phyloP scores from a whole-genome alignment of 768 basidiomycete genomes.

The Hydnomerulius pinastri region DNA sequence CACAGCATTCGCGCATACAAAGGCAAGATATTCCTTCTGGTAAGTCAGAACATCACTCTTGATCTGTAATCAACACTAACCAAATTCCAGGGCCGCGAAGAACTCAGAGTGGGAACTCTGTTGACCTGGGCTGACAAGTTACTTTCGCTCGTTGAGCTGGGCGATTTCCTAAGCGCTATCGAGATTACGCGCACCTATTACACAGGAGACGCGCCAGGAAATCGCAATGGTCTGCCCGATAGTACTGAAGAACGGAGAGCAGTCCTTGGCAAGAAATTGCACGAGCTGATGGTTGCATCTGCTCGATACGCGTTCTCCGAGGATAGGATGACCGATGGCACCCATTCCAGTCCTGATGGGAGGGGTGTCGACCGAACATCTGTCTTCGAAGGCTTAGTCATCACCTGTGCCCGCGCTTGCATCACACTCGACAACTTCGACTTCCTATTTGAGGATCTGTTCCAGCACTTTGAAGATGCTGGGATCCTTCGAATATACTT shows the following conservation, averaged over 20 bases:
- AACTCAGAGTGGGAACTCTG: slow-evolving; percentile 79
- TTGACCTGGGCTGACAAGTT: slow-evolving; percentile 96
- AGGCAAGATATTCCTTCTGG: slow-evolving; percentile 88
- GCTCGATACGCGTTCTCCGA: slow-evolving; percentile 91
- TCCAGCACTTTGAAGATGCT: slow-evolving; percentile 81
- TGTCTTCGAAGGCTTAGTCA: slow-evolving; percentile 87
- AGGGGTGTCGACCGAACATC: slow-evolving; percentile 91
- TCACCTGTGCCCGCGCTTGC: slow-evolving; percentile 75
- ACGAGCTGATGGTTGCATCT: slow-evolving; percentile 85
- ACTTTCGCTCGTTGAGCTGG: slow-evolving; percentile 75
- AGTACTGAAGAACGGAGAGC: slow-evolving; percentile 55
- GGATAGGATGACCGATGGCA: slow-evolving; percentile 88
- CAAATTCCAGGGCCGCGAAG: slow-evolving; percentile 55
- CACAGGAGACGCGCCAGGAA: slow-evolving; percentile 76
- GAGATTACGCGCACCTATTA: slow-evolving; percentile 84
- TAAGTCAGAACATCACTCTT: slow-evolving; percentile 38
- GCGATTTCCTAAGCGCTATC: slow-evolving; percentile 90
- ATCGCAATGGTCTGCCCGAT: slow-evolving; percentile 82
- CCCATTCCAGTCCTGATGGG: slow-evolving; percentile 78
- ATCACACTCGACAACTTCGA: slow-evolving; percentile 79
- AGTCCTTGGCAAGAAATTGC: slow-evolving; percentile 74
- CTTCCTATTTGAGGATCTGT: slow-evolving; percentile 92
- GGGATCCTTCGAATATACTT: slow-evolving; percentile 88
- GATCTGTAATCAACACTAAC: slow-evolving; percentile 8
- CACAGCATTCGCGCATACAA: slow-evolving; percentile 84